Percentiles rank a stretch among this genome's conserved stretches.
phyloP scores from a whole-genome alignment of 495 filamentous ascomycete species.

The Annulohypoxylon moriforme region DNA sequence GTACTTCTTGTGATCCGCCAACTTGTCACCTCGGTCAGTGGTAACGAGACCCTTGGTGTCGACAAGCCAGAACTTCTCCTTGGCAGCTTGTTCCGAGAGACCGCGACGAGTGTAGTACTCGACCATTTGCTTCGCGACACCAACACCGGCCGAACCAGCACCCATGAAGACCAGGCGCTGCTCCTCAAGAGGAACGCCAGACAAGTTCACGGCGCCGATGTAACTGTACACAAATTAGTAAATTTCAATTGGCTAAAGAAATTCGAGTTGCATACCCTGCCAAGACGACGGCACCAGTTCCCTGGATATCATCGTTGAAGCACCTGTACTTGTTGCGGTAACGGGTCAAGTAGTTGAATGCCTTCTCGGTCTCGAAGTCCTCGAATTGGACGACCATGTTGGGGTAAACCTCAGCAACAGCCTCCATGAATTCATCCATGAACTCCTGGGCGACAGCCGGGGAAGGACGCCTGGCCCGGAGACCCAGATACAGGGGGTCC shows the following conservation, averaged over 20 bases:
- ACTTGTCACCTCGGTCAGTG: slow-evolving; percentile 89
- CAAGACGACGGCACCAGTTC: slow-evolving; percentile 94
- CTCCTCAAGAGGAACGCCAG: slow-evolving; percentile 84
- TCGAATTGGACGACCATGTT: slow-evolving; percentile 98
- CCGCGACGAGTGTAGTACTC: slow-evolving; percentile 95
- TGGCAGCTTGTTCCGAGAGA: slow-evolving; percentile 89
- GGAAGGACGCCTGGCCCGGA: slow-evolving; percentile 81
- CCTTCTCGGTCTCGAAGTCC: slow-evolving; percentile 93
- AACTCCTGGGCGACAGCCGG: slow-evolving; percentile 89
- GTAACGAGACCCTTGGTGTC: slow-evolving; percentile 97
- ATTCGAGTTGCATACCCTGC: slow-evolving; percentile 67
- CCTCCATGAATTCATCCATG: slow-evolving; percentile 97
- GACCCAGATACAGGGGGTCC: slow-evolving; percentile 95
- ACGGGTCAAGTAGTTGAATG: slow-evolving; percentile 91
- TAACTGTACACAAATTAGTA: slow-evolving; percentile 61
- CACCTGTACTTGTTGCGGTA: slow-evolving; percentile 89
- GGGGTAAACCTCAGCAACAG: slow-evolving; percentile 86
- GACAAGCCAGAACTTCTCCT: slow-evolving; percentile 94
- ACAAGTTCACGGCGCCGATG: slow-evolving; percentile 92
- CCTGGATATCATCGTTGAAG: slow-evolving; percentile 99
- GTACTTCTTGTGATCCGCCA: slow-evolving; percentile 98
- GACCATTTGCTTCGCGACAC: slow-evolving; percentile 96
- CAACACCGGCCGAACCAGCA: slow-evolving; percentile 93
- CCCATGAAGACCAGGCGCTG: slow-evolving; percentile 97
- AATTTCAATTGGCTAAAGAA: slow-evolving; percentile 13